These are phyloP conservation scores for Monoraphidium neglectum DNA, from an alignment of 139 green algal species.

Conservation along the genomic window DNA sequence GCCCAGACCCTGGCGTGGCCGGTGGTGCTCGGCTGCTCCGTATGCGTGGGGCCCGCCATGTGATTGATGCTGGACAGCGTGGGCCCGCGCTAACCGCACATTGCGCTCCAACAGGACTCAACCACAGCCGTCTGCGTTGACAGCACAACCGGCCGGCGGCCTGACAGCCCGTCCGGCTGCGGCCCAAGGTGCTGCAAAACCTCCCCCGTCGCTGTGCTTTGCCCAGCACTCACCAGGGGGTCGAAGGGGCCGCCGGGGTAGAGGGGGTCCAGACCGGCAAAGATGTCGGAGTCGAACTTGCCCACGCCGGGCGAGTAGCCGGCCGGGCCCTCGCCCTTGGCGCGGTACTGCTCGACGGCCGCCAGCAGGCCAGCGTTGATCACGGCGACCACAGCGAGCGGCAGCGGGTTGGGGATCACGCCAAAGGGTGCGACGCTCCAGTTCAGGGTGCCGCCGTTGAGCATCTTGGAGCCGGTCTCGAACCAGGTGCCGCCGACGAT, in stretches of 20 bases:
- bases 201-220: too few species aligned
- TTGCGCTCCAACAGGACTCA: too few species aligned
- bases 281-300: slow-evolving; percentile 90
- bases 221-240: slow-evolving; percentile 61
- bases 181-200: too few species aligned
- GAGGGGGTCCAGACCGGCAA: slow-evolving; percentile 88
- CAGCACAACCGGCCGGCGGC: too few species aligned
- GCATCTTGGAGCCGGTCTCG: slow-evolving; percentile 93
- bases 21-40: too few species aligned
- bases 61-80: too few species aligned
- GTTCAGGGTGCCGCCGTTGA: slow-evolving; percentile 92
- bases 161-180: too few species aligned
- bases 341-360: slow-evolving; percentile 88
- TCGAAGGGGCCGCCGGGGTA: slow-evolving; percentile 98
- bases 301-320: slow-evolving; percentile 90
- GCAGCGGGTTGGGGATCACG: slow-evolving; percentile 90
- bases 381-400: slow-evolving; percentile 76
- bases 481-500: slow-evolving; percentile 92
- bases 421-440: slow-evolving; percentile 93
- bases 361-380: slow-evolving; percentile 87
- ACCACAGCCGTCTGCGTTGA: too few species aligned
- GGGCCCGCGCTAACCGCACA: too few species aligned
- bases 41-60: too few species aligned
- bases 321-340: slow-evolving; percentile 76
- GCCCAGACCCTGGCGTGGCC: too few species aligned